A percentile compares a stretch with the other conserved stretches of the same genome.
Evolutionary conservation across 2,329 filamentous ascomycete species (phyloP).

Genomic region (Curvularia sp.): DNA sequence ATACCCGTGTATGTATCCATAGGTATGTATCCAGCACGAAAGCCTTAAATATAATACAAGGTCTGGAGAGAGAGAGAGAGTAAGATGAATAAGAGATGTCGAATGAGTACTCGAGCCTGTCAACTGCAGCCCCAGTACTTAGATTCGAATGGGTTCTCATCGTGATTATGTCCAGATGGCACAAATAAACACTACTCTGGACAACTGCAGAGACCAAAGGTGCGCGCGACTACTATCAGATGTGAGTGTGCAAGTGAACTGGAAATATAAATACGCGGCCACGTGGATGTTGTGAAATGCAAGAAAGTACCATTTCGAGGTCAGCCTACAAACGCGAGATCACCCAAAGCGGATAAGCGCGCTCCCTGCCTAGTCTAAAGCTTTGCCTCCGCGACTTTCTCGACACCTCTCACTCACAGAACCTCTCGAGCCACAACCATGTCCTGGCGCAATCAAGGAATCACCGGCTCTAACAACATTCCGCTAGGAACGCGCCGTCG

Average conservation of each 20-base stretch:
- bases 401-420: slow-evolving; percentile 12
- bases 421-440: slow-evolving; percentile 51
- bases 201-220: background rate
- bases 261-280: background rate
- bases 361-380: slow-evolving; percentile 13
- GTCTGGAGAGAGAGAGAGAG: too few species aligned
- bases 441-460: slow-evolving; percentile 76
- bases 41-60: background rate
- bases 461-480: slow-evolving; percentile 98
- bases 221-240: background rate
- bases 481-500: slow-evolving; percentile 85
- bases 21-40: background rate
- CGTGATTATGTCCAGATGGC: background rate
- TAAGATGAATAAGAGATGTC: background rate
- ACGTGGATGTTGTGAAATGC: background rate
- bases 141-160: background rate
- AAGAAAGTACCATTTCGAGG: background rate
- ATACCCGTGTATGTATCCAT: background rate
- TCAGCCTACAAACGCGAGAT: slow-evolving; percentile 6
- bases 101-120: background rate
- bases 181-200: background rate
- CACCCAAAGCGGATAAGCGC: slow-evolving; percentile 12
- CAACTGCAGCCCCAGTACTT: background rate
- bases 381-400: slow-evolving; percentile 18
- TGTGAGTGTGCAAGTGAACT: background rate